Base-by-base conservation (phyloP, 345 rosid species). In the Brassica nigra region DNA sequence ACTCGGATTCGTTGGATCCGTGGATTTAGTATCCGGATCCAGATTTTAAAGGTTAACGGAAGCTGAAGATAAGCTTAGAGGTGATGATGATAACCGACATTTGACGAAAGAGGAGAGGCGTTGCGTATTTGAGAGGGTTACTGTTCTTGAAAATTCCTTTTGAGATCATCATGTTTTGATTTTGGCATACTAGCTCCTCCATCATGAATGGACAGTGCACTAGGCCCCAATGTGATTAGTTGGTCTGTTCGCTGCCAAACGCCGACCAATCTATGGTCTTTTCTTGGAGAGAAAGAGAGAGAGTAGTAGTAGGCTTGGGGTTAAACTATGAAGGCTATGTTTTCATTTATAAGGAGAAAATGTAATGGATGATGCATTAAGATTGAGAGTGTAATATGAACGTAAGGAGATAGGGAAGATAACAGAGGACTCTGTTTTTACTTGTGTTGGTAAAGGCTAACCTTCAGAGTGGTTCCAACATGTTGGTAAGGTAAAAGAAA, bases 361-460 rank as follows among this genome's bases (percentile, higher is more conserved):
- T 64, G 47, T 52, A 62, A 62, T 42, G 68, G 68, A 62, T 18
- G 9, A 39, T 59, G 66, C 76, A 36, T 73, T 27, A 9, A 55
- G 39, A 72, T 55, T 64, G 34, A 72, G 37, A 71, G 59, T 64
- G 59, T 27, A 65, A 71, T 54, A 76, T 64, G 34, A 79, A 39
- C 15, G 9, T 57, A 12, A 65, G 61, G 62, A 66, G 62, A 73
- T 66, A 39, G 73, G 49, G 70, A 74, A 73, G 64, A 68, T 68
- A 68, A 68, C 78, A 80, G 71, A 80, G 70, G 83, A 74, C 83
- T 80, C 75, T 62, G 78, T 68, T 36, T 68, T 74, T 62, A 74
- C 63, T 72, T 72, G 67, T 11, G 71, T 42, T 27, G 30, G 28
- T 34, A 49, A 63, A 30, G 54, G 75, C 8, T 68, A 33, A 77